Evolutionary conservation across 2,329 filamentous ascomycete species (phyloP).

Genomic region (Claviceps citrina): DNA sequence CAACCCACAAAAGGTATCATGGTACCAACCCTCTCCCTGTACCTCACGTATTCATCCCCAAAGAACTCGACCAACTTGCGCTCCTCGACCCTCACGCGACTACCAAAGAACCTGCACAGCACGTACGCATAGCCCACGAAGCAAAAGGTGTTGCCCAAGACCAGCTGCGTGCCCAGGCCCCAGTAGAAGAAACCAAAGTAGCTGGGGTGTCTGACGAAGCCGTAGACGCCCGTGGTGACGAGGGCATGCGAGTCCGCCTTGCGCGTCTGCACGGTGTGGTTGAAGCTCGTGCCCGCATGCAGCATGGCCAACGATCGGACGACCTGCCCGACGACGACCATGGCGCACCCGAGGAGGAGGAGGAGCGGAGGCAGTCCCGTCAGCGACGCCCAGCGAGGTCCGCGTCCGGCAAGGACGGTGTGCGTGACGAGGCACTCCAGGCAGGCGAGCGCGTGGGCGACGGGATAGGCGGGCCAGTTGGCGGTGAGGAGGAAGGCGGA

Average conservation of each 20-base stretch:
- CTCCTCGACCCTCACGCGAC: constrained; percentile 66
- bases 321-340: constrained; percentile 56
- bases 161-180: constrained; percentile 84
- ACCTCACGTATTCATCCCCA: constrained; percentile 62
- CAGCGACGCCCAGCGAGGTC: constrained; percentile 30
- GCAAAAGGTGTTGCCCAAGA: constrained; percentile 72
- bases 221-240: constrained; percentile 74
- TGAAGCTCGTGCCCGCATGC: constrained; percentile 81
- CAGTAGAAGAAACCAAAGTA: constrained; percentile 99
- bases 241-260: constrained; percentile 56
- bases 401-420: constrained; percentile 34
- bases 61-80: constrained; percentile 66
- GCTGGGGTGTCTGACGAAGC: constrained; percentile 62
- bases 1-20: constrained; percentile 55
- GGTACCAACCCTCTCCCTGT: constrained; percentile 54
- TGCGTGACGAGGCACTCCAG: constrained; percentile 53
- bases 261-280: constrained; percentile 64
- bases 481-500: constrained; percentile 68
- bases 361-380: constrained; percentile 28
- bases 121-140: constrained; percentile 58
- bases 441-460: constrained; percentile 63
- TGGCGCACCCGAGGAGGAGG: constrained; percentile 40
- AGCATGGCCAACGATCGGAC: constrained; percentile 75
- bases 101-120: constrained; percentile 73
- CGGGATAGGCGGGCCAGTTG: constrained; percentile 73